Percentiles rank a stretch among this genome's conserved stretches.
Evolutionary conservation across 768 basidiomycete species (phyloP).

Genomic region (Calocybe indica): DNA sequence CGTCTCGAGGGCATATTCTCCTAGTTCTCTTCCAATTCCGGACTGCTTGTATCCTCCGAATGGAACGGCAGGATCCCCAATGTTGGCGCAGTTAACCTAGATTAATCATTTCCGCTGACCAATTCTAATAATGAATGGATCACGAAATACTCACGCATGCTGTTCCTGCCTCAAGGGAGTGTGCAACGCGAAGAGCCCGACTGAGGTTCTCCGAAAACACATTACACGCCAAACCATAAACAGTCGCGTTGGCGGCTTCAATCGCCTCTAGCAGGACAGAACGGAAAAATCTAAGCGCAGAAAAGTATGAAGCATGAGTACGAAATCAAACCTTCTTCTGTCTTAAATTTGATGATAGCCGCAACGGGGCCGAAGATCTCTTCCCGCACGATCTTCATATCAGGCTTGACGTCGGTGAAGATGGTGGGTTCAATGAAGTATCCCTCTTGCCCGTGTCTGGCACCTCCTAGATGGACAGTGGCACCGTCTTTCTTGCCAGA

Average conservation of each 20-base stretch:
- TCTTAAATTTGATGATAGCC: conserved; percentile 60
- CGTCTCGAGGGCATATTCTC: conserved; percentile 65
- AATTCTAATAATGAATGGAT: not conserved
- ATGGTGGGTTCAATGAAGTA: conserved; percentile 76
- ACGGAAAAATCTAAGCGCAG: no score
- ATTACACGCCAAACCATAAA: conserved; percentile 65
- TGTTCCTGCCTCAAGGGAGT: conserved; percentile 62
- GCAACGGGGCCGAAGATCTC: conserved; percentile 78
- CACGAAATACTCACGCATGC: conserved; percentile 34
- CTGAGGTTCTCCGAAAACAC: conserved; percentile 58
- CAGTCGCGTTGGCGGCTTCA: conserved; percentile 55
- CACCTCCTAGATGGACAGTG: conserved; percentile 58
- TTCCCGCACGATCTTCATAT: conserved; percentile 72
- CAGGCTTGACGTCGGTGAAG: conserved; percentile 57
- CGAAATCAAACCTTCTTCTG: conserved; percentile 19
- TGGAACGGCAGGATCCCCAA: conserved; percentile 49
- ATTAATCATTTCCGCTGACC: not conserved
- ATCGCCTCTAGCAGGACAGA: conserved; percentile 30
- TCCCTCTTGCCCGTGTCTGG: conserved; percentile 38
- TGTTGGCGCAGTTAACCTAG: conserved; percentile 38
- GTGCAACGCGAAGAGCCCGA: conserved; percentile 35
- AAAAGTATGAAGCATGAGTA: no score
- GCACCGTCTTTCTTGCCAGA: conserved; percentile 72
- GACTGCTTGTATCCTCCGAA: conserved; percentile 84
- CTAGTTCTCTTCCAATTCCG: conserved; percentile 73